phyloP scores from a whole-genome alignment of 352 stramenopile species.

The Elongisporangium senticosum region DNA sequence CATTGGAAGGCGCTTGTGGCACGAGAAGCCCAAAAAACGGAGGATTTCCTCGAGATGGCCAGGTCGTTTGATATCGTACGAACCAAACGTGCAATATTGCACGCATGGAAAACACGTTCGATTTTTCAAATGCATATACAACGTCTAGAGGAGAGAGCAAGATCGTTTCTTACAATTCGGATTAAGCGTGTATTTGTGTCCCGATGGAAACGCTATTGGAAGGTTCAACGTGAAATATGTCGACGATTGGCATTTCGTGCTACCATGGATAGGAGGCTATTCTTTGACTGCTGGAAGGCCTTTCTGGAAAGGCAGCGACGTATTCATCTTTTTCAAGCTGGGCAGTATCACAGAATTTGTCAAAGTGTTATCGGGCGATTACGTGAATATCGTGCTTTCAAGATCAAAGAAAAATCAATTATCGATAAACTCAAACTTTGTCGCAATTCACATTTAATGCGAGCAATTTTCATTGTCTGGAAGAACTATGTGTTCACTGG shows the following conservation, averaged over 20 bases:
- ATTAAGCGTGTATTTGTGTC: background rate
- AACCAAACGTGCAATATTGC: background rate
- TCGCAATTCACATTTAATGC: background rate
- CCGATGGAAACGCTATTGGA: background rate
- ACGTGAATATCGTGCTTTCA: background rate
- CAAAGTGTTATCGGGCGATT: background rate
- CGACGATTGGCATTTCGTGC: background rate
- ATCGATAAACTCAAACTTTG: background rate
- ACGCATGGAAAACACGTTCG: background rate
- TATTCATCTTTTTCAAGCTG: background rate
- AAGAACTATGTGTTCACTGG: background rate
- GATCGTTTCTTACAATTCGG: background rate
- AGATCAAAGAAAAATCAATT: background rate
- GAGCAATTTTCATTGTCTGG: background rate
- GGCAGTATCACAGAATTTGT: background rate
- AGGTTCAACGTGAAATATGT: background rate
- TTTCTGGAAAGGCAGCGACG: background rate
- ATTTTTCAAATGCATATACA: background rate
- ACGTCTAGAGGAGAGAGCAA: background rate
- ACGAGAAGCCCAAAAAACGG: background rate
- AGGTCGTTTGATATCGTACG: background rate
- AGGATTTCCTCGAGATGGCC: background rate
- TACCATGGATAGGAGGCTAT: background rate
- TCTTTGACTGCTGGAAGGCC: background rate
- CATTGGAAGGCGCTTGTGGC: background rate